phyloP scores from a whole-genome alignment of 257 asterid genomes.

The Jaltomata sinuosa region DNA sequence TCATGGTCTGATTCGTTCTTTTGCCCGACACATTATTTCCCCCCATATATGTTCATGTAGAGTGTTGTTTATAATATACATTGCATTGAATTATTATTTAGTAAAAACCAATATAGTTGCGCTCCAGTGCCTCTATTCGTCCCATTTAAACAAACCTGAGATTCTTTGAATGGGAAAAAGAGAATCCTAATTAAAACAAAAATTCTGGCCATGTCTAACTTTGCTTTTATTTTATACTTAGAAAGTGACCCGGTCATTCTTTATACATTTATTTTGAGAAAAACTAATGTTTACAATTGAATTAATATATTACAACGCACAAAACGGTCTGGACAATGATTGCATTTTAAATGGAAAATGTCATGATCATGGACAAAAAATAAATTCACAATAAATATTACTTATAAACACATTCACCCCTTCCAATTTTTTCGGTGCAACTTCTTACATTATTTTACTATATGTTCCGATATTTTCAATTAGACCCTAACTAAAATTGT shows the following conservation, averaged over 20 bases:
- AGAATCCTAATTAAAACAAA: not conserved
- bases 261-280: not conserved
- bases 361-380: not conserved
- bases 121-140: not conserved
- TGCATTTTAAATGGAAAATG: not conserved
- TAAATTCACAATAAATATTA: not conserved
- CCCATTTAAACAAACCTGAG: not conserved
- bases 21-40: no score
- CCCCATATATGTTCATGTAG: not conserved
- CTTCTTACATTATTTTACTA: not conserved
- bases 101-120: not conserved
- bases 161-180: not conserved
- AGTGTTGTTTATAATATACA: not conserved
- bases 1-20: no score
- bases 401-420: not conserved
- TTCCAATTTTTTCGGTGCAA: not conserved
- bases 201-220: not conserved
- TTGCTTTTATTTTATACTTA: not conserved
- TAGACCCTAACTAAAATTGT: not conserved
- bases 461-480: not conserved
- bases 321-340: not conserved
- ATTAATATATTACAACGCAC: not conserved
- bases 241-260: not conserved
- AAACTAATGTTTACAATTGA: not conserved
- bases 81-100: not conserved